Base-by-base conservation (phyloP, 2,329 filamentous ascomycete species). In the Hymenoscyphus linearis region DNA sequence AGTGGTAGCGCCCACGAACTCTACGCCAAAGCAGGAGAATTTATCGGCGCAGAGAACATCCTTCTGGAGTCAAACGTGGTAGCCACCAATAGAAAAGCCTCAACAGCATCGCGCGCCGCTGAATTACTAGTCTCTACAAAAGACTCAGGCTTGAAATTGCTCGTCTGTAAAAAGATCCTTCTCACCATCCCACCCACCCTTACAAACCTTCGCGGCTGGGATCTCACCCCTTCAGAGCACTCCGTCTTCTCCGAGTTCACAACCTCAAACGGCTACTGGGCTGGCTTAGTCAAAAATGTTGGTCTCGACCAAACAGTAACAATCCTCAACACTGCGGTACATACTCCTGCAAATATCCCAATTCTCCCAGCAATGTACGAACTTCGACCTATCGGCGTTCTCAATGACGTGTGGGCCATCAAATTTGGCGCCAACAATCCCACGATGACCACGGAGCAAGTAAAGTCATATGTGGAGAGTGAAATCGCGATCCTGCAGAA, bases 141-240 rank as follows among this genome's bases (percentile, higher is more conserved):
- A 13, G 56, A 52, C 27, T 34, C n/a, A 26, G 56, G 56, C 9
- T 44, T 50, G 4, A 50, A 58, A 22, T 36, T 58, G 26, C 40
- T 58, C 3, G 25, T 16, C 16, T 58, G 56, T 31, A 74, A 74
- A 40, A 74, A 76, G 58, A 66, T 80, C 2, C 61, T 81, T 9
- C 68, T 76, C 14, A 67, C 76, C 13, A 71, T 76, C 10, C 78
- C 77, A 0, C 65, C 75, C 53, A 82, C 80, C 0, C 73, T 77
- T 1, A 68, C 71, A 0, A 72, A 71, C 52, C 67, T 80, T 6
- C 12, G 57, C 0, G 64, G 64, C 0, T 76, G 77, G 58, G 74
- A 74, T 53, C 69, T 79, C 3, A 55, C 58, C 14, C 25, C 37
- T 25, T 3, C 31, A 52, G 56, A 58, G 35, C 12, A 25, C 9